Evolutionary conservation across 306 rosid genomes (phyloP).

Genomic region (Trichosanthes truncata): DNA sequence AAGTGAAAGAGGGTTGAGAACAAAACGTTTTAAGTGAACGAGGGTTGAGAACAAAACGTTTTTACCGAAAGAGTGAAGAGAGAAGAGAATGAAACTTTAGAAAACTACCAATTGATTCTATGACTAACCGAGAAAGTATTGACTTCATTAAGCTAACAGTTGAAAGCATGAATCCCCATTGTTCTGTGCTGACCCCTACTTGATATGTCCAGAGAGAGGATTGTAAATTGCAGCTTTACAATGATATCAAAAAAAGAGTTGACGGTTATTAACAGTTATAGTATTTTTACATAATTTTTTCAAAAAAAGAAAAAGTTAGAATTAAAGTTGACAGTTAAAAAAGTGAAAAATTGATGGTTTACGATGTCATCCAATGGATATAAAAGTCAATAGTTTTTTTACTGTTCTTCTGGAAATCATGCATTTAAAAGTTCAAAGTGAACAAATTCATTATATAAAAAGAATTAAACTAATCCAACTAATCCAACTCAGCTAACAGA

Average conservation of each 20-base stretch:
- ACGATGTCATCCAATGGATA: background rate
- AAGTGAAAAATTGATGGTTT: background rate
- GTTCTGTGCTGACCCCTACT: background rate
- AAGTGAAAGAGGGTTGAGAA: background rate
- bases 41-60: background rate
- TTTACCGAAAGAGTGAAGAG: background rate
- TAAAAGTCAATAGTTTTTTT: too few species aligned
- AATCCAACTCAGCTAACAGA: background rate
- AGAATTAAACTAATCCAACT: background rate
- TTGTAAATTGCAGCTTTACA: background rate
- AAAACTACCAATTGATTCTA: background rate
- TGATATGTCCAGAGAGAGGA: background rate
- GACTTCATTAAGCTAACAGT: background rate
- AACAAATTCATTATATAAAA: background rate
- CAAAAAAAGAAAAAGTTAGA: background rate
- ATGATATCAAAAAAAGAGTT: background rate
- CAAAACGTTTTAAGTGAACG: background rate
- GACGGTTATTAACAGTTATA: background rate
- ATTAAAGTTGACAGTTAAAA: background rate
- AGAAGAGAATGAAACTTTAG: background rate
- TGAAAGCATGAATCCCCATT: background rate
- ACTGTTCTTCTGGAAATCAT: background rate
- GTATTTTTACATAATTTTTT: background rate
- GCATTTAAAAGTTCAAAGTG: background rate
- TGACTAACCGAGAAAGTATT: background rate